Evolutionary conservation across 768 basidiomycete genomes (phyloP), one percentile per base, ranked within the genome.

Genomic region (Gloeopeniophorella convolvens): DNA sequence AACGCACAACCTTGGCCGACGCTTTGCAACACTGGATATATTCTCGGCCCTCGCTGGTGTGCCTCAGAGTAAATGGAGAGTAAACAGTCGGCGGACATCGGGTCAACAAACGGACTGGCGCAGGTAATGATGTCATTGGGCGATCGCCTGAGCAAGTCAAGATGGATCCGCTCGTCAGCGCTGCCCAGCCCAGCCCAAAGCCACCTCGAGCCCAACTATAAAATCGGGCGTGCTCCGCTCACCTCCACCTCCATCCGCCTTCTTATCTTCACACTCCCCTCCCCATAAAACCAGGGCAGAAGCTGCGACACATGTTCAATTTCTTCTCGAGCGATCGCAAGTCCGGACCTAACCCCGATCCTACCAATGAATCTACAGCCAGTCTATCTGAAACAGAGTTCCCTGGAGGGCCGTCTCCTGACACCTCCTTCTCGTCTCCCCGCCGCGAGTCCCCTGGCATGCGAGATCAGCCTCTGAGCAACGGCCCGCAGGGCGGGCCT

Each of bases 351-450:
- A 33, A 12, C 24, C 4, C 33, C 10, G 24, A 10, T 20, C 21
- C 32, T 1, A 16, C 26, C 13, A 20, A 33, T 5, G 3, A 15
- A 26, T 50, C 35, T 13, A 31, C 15, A 15, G 23, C 12, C 36
- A 35, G 16, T 16, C 35, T 18, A 26, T 10, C 13, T 20, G 20
- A 12, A 15, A 40, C 16, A 16, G 20, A 5, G n/a, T 8, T 53
- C 4, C 45, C 51, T 5, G 45, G 51, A 15, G 51, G 51, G 3
- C 51, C 51, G 21, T 26, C 51, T 3, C 51, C 51, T 5, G 51
- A 53, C 34, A 26, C 27, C 31, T 5, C 26, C 24, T 7, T 30
- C 20, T 23, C n/a, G n/a, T n/a, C 33, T 12, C 13, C 30, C 2
- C 21, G 37, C 11, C 5, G 26, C 28, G 21, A 44, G n/a, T 12